These are phyloP conservation scores for Nymphaea colorata DNA, from an alignment of 164 flowering plant genomes.

Conservation along the genomic window DNA sequence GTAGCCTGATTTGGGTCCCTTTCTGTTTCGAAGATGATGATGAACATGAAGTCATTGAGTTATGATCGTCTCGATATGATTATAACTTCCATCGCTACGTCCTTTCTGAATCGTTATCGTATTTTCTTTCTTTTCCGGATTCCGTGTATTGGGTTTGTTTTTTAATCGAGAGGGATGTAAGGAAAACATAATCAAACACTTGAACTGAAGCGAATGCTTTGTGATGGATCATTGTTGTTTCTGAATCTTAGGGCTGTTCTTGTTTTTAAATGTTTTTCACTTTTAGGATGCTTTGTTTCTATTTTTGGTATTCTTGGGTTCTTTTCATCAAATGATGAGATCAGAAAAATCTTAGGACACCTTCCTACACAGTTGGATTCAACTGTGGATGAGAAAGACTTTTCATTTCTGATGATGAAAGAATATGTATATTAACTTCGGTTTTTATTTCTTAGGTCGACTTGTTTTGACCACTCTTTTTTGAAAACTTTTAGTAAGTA, in stretches of 20 bases:
- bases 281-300: background rate
- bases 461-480: too few relatives aligned
- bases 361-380: slow-evolving; percentile 25
- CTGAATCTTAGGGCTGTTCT: background rate
- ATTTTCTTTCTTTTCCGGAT: too few relatives aligned
- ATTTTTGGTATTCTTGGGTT: background rate
- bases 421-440: too few relatives aligned
- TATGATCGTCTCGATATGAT: background rate
- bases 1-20: too few relatives aligned
- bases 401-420: slow-evolving; percentile 20
- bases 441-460: too few relatives aligned
- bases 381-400: slow-evolving; percentile 25
- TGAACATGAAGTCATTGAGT: background rate
- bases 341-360: slow-evolving; percentile 31
- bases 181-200: slow-evolving; percentile 1
- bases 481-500: too few relatives aligned
- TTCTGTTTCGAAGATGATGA: background rate
- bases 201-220: background rate
- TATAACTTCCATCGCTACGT: slow-evolving; percentile 20
- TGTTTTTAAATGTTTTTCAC: background rate
- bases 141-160: background rate
- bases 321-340: slow-evolving; percentile 19
- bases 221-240: background rate
- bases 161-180: background rate
- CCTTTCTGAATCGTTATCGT: slow-evolving; percentile 22